phyloP scores from a whole-genome alignment of 768 basidiomycete species.

The Rhizopogon vulgaris region DNA sequence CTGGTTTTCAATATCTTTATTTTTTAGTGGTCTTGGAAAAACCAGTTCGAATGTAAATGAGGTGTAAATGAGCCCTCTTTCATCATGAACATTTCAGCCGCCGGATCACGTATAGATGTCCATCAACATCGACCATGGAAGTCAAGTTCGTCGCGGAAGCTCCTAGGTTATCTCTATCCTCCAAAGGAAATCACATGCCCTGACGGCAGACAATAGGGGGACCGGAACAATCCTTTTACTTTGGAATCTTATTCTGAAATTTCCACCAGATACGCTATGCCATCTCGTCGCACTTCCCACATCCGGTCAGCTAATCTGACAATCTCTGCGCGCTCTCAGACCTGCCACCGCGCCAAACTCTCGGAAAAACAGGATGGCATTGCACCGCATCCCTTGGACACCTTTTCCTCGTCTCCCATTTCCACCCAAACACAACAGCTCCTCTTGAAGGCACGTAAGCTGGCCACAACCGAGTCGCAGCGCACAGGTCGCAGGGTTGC shows the following conservation, averaged over 20 bases:
- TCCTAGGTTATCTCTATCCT: too few relatives aligned
- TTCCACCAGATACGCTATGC: background rate
- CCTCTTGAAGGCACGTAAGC: slow-evolving; percentile 24
- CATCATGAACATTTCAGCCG: background rate
- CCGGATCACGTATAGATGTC: background rate
- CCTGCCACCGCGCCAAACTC: background rate
- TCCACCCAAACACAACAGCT: slow-evolving; percentile 9
- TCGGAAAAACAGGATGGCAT: background rate
- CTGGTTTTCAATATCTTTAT: background rate
- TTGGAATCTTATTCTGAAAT: background rate
- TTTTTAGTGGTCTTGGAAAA: background rate
- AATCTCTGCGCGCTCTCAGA: background rate
- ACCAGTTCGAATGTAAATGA: background rate
- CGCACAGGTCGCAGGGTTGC: slow-evolving; percentile 28
- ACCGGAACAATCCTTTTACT: background rate
- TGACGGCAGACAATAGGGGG: background rate
- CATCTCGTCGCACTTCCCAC: background rate
- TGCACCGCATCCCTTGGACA: background rate
- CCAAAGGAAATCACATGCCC: background rate
- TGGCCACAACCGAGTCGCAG: slow-evolving; percentile 22
- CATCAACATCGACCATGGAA: background rate
- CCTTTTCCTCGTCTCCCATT: background rate
- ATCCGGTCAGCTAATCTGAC: background rate
- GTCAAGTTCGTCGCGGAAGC: background rate
- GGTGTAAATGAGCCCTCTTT: too few relatives aligned